These are phyloP conservation scores for Syncephalastrum sp. DNA, from an alignment of 371 early-diverging fungal species.

Conservation along the genomic window DNA sequence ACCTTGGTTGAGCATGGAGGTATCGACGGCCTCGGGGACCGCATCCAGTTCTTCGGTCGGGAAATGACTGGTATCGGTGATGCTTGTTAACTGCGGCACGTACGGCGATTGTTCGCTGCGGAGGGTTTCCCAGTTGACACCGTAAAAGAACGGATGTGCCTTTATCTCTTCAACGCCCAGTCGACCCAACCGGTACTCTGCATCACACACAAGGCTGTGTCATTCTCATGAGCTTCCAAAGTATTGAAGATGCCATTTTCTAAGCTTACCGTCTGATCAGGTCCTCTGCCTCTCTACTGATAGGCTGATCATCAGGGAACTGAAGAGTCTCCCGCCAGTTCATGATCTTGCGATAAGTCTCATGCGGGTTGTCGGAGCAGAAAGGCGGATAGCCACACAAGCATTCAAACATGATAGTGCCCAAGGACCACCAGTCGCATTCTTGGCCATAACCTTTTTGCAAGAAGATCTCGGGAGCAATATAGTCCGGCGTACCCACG, in stretches of 20 bases:
- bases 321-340: constrained; percentile 88
- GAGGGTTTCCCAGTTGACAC: constrained; percentile 91
- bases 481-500: constrained; percentile 98
- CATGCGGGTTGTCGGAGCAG: constrained; percentile 92
- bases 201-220: constrained; percentile 80
- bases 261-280: constrained; percentile 72
- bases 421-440: constrained; percentile 99
- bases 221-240: no score
- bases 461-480: constrained; percentile 95
- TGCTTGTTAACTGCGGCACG: constrained; percentile 90
- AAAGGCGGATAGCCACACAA: constrained; percentile 97
- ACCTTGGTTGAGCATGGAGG: constrained; percentile 20
- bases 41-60: constrained; percentile 91
- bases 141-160: constrained; percentile 94
- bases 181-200: constrained; percentile 78
- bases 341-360: constrained; percentile 97
- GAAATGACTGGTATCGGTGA: constrained; percentile 97
- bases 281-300: constrained; percentile 90
- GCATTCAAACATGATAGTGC: constrained; percentile 98
- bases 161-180: constrained; percentile 86
- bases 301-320: constrained; percentile 92
- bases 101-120: constrained; percentile 88
- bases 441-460: constrained; percentile 95
- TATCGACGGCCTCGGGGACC: constrained; percentile 56
- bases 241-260: background rate